Evolutionary conservation across 225 moss, liverwort and hornwort genomes (phyloP).

Genomic region (Marchantia polymorpha): DNA sequence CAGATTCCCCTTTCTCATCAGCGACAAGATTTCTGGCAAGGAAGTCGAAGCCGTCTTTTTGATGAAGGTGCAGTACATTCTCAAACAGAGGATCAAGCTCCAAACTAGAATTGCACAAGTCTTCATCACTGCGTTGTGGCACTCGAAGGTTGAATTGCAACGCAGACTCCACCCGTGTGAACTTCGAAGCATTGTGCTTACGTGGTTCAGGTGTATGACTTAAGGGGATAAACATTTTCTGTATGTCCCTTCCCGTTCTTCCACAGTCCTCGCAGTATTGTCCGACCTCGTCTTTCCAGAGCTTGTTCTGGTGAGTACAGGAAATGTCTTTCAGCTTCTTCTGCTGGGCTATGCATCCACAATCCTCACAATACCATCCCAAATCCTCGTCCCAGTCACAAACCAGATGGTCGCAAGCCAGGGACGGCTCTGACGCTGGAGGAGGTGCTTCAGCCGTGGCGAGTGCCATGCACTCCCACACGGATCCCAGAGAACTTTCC

Average conservation of each 20-base stretch:
- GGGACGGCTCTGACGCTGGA: not conserved
- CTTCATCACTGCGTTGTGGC: not conserved
- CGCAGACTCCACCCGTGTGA: not conserved
- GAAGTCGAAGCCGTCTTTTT: conserved; percentile 56
- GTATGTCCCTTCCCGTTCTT: not conserved
- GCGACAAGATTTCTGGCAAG: conserved; percentile 55
- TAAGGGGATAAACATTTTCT: not conserved
- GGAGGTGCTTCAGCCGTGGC: not conserved
- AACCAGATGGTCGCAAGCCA: conserved; percentile 22
- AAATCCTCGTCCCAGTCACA: conserved; percentile 27
- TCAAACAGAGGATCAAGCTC: conserved; percentile 40
- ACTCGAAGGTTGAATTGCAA: conserved; percentile 17
- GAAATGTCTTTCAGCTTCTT: not conserved
- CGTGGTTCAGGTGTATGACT: not conserved
- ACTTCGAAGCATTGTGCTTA: not conserved
- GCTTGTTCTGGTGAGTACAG: conserved; percentile 16
- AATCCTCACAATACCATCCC: conserved; percentile 36
- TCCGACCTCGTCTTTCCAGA: conserved; percentile 25
- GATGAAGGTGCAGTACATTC: conserved; percentile 50
- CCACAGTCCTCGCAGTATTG: conserved; percentile 19
- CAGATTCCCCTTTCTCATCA: conserved; percentile 42
- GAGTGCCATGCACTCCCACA: not conserved
- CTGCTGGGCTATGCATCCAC: conserved; percentile 15
- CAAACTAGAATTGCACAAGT: not conserved
- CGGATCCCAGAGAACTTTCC: not conserved